Base-by-base conservation (phyloP, 1,284 basidiomycete genomes). In the Calocybe gambosa region DNA sequence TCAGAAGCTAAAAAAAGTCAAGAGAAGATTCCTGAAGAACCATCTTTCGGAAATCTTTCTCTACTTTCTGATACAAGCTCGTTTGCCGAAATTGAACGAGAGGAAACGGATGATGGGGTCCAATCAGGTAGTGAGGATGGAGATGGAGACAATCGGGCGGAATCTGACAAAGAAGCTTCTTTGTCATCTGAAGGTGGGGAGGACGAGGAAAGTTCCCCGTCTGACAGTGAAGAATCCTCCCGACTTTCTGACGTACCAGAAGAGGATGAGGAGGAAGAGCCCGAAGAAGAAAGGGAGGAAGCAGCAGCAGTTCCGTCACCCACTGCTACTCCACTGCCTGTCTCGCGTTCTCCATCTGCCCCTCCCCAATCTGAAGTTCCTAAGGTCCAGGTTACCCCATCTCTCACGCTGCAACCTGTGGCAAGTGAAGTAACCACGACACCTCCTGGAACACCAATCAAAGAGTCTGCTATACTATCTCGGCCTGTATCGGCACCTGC, bases 371-470 rank as follows among this genome's bases (percentile, higher is more conserved):
- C 70, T 2, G 73, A 76, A 38, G 52, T 61, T 9, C 65, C 66
- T 1, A 53, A 55, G 18, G 61, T 68, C 20, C 50, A 61, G 20
- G 52, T 67, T n/a, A 63, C 65, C 12, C 55, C 59, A 5, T 60
- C 63, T 1, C 55, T 43, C 46, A 49, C 50, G 1, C 50, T 45
- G 8, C 48, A 54, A 44, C 28, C 45, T 3, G 40, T 39, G 4
- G 38, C 46, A 20, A 45, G 41, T 16, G 64, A 62, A 44, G 46
- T 58, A 23, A 70, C 62, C 37, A 59, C 68, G 16, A 64, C 81
- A 3, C 80, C 82, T 16, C 79, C 78, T 20, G 75, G 70, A 1
- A 78, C 80, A 28, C 81, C 82, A 0, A 56, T 61, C 9, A 75
- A 68, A 52, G 65, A 68, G 43, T 20, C 58, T 20, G 47, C 55